These are phyloP conservation scores for Dactylellina drechsleri DNA, from an alignment of 2,329 filamentous ascomycete genomes.

Conservation along the genomic window DNA sequence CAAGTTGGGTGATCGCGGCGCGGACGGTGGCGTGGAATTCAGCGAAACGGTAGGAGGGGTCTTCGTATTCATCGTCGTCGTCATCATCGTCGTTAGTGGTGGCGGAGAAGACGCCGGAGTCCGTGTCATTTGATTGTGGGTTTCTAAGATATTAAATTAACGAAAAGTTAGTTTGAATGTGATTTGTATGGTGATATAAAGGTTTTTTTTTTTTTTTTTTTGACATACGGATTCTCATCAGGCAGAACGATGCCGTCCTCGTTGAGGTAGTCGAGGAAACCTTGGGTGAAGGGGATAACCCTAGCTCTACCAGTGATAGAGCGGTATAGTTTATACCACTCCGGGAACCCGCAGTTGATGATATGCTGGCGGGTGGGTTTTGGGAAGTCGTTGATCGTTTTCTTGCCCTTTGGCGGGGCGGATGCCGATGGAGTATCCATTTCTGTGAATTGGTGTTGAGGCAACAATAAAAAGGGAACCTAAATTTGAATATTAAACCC, in stretches of 20 bases:
- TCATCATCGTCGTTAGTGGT: constrained; percentile 55
- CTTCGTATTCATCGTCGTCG: constrained; percentile 58
- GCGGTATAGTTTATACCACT: constrained; percentile 88
- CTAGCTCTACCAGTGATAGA: constrained; percentile 84
- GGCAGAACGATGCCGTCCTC: constrained; percentile 92
- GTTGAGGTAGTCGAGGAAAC: constrained; percentile 86
- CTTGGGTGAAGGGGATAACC: constrained; percentile 77
- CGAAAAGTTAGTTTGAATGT: background rate
- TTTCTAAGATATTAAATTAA: constrained; percentile 10
- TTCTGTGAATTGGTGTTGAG: constrained; percentile 31
- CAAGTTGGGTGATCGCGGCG: constrained; percentile 79
- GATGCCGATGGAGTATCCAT: constrained; percentile 13
- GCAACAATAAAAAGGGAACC: background rate
- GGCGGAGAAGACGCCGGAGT: constrained; percentile 46
- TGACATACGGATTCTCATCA: constrained; percentile 67
- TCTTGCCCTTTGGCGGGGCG: constrained; percentile 16
- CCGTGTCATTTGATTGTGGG: constrained; percentile 30
- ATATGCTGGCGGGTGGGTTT: constrained; percentile 87
- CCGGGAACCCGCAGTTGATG: constrained; percentile 91
- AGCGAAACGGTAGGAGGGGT: constrained; percentile 70
- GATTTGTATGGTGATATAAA: background rate
- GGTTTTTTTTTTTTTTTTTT: no score
- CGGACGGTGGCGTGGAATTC: constrained; percentile 82
- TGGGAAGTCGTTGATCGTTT: constrained; percentile 69
- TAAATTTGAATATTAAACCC: no score